A percentile compares a stretch with the other conserved stretches of the same genome.
These are phyloP conservation scores for Aspergillus terreus DNA, from an alignment of 2,329 filamentous ascomycete species.

Conservation along the genomic window DNA sequence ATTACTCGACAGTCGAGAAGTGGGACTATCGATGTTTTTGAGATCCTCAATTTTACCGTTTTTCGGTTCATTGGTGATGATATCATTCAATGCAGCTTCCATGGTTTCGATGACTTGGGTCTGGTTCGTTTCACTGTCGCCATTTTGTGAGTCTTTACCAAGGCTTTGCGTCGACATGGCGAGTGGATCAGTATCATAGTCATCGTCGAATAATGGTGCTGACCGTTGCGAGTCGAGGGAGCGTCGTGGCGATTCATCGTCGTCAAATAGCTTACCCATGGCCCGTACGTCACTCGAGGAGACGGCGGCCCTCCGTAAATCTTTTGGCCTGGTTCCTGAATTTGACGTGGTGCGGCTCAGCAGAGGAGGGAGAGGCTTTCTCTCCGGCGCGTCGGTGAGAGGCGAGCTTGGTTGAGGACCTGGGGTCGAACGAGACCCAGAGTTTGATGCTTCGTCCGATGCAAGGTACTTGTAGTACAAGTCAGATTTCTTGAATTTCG, in stretches of 20 bases:
- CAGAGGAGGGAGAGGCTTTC: constrained; percentile 40
- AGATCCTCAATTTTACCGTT: constrained; percentile 34
- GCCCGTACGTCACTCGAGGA: constrained; percentile 59
- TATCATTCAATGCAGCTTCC: constrained; percentile 86
- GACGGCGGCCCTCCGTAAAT: constrained; percentile 57
- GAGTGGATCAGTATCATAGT: constrained; percentile 67
- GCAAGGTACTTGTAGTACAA: constrained; percentile 95
- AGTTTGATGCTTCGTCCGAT: constrained; percentile 63
- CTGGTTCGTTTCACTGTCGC: constrained; percentile 55
- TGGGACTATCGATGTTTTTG: constrained; percentile 30
- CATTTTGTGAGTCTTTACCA: constrained; percentile 64
- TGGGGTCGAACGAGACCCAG: constrained; percentile 18
- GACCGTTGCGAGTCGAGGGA: constrained; percentile 66
- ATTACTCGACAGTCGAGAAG: constrained; percentile 45
- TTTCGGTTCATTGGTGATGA: constrained; percentile 73
- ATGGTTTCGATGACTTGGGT: constrained; percentile 84
- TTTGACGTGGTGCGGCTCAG: constrained; percentile 49
- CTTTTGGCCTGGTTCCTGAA: constrained; percentile 42
- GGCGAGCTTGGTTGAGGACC: constrained; percentile 16
- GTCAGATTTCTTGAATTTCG: constrained; percentile 86
- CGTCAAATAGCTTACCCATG: constrained; percentile 43
- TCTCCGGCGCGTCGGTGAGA: constrained; percentile 28
- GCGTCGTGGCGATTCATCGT: constrained; percentile 51
- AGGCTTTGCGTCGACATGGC: constrained; percentile 75
- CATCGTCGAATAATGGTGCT: constrained; percentile 73